A percentile compares a stretch with the other conserved stretches of the same genome.
These are phyloP conservation scores for Colletotrichum sp. DNA, from an alignment of 2,329 filamentous ascomycete genomes.

Conservation along the genomic window DNA sequence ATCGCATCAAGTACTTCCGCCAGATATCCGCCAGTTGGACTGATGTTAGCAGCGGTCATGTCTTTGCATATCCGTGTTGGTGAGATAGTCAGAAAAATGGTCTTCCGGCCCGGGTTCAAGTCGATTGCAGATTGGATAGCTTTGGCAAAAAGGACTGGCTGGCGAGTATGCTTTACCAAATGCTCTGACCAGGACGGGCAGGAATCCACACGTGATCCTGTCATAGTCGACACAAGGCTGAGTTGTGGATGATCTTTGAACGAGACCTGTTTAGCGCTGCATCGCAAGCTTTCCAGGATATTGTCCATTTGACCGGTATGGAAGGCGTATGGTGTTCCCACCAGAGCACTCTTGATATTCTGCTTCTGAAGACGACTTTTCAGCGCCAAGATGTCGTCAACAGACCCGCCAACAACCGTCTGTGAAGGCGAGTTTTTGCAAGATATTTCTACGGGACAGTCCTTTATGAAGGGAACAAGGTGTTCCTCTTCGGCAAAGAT, in stretches of 20 bases:
- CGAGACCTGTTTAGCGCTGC: not conserved
- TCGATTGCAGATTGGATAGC: not conserved
- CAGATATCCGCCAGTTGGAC: not conserved
- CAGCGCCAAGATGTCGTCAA: not conserved
- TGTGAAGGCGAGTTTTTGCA: not conserved
- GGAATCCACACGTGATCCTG: not conserved
- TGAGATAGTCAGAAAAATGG: not conserved
- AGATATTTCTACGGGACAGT: not conserved
- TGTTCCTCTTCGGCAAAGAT: not conserved
- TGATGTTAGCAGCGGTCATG: not conserved
- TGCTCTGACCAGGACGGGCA: not conserved
- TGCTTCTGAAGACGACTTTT: not conserved
- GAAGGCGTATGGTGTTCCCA: not conserved
- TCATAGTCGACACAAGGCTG: not conserved
- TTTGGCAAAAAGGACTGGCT: not conserved
- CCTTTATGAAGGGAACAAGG: not conserved
- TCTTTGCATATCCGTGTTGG: not conserved
- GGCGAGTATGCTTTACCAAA: not conserved
- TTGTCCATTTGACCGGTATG: not conserved
- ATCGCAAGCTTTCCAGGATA: not conserved
- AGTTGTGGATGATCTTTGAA: not conserved
- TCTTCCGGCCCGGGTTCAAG: not conserved
- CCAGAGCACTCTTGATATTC: not conserved
- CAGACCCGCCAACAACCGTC: not conserved
- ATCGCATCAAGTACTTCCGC: not conserved